Percentiles rank a stretch among this genome's conserved stretches.
Conservation (phyloP, 257 asterid species). For the Euphrasia confusa region DNA sequence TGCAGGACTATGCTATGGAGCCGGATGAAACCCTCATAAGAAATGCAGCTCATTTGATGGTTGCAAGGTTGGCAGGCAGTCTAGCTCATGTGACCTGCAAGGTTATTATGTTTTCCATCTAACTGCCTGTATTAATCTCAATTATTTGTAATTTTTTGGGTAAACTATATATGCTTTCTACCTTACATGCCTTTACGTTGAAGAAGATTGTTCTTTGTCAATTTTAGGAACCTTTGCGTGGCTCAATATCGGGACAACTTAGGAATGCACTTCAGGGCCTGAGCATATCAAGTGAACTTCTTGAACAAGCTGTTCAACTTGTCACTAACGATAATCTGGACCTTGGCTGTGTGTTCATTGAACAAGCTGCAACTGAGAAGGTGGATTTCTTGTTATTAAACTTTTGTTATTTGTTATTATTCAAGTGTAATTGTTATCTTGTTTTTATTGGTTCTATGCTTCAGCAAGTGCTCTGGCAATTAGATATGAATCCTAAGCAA, state of each 20-base stretch:
- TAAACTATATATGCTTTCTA: not conserved
- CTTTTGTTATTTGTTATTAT: not conserved
- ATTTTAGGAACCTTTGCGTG: conserved; percentile 83
- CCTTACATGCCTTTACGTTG: conserved; percentile 11
- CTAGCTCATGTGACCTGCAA: conserved; percentile 99
- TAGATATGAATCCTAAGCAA: too few relatives aligned
- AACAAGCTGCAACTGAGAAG: conserved; percentile 98
- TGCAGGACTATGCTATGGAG: conserved; percentile 95
- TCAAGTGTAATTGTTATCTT: not conserved
- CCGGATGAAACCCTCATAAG: conserved; percentile 85
- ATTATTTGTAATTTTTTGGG: conserved; percentile 5
- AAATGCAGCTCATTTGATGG: conserved; percentile 97
- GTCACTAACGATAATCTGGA: conserved; percentile 96
- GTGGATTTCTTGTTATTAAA: conserved; percentile 31
- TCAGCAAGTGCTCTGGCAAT: not conserved
- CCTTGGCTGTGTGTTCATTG: conserved; percentile 97
- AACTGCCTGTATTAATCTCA: conserved; percentile 8
- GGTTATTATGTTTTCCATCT: conserved; percentile 39
- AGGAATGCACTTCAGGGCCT: conserved; percentile 72
- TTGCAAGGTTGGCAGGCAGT: conserved; percentile 97
- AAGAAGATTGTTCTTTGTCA: conserved; percentile 10
- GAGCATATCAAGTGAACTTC: conserved; percentile 49
- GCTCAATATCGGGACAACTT: conserved; percentile 76
- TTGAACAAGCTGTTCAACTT: conserved; percentile 79
- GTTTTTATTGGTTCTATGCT: not conserved